Evolutionary conservation across 2,329 filamentous ascomycete genomes (phyloP), one percentile per base, ranked within the genome.

Genomic region (Podosphaera xanthii): DNA sequence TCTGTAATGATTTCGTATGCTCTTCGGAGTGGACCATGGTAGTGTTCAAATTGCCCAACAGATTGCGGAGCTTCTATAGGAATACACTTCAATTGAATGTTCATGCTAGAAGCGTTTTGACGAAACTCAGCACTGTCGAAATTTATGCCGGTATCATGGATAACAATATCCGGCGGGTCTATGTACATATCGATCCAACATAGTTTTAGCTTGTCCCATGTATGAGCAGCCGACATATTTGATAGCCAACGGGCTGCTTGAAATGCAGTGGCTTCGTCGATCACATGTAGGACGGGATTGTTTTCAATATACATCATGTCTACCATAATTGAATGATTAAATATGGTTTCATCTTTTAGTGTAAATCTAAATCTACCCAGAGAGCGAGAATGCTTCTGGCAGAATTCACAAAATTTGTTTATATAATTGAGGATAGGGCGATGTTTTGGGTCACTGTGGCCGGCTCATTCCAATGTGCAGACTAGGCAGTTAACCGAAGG

Each of bases 81-180:
- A 10, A 58, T 44, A 36, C n/a, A 49, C 42, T 58, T 60, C 4
- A 48, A 6, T 12, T 33, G n/a, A 33, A 54, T 58, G 22, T 34
- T 14, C 22, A 54, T 44, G 12, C 9, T 58, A 42, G 4, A 34
- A 30, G 40, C 48, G 6, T n/a, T 35, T 44, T 58, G 48, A 12
- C 38, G 42, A 38, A 61, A 60, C 52, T 60, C 50, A 33, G 53
- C 49, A 49, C 42, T 60, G n/a, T 57, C 35, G 46, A 61, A 61
- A 34, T 59, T 61, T 30, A 44, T 53, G 33, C 53, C 53, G 30
- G 44, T 44, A 38, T 58, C 44, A 38, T 54, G 52, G 12, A 55
- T 35, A 36, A 50, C 35, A 22, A 31, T 9, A 38, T 61, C 54
- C 2, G 40, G 49, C 1, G 52, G 60, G 7, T 58, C 42, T 42